A percentile compares a stretch with the other conserved stretches of the same genome.
Conservation (phyloP, 345 rosid species). For the Eucalyptus sp. region DNA sequence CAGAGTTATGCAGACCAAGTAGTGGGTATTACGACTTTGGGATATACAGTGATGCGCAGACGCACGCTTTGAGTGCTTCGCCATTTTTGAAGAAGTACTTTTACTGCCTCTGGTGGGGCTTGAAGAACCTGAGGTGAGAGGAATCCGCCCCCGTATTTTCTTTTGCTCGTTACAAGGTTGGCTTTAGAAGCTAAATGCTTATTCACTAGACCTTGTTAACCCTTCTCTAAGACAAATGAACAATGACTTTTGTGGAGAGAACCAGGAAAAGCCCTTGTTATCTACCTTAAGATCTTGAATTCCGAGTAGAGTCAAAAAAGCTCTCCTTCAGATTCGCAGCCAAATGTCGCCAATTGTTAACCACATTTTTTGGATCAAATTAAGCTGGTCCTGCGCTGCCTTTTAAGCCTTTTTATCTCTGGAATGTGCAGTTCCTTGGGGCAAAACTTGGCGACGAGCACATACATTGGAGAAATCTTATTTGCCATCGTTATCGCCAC, state of each 20-base stretch:
- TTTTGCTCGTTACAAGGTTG: neutral
- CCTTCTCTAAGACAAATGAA: neutral
- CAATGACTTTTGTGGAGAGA: neutral
- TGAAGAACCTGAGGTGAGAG: constrained; percentile 26
- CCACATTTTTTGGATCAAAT: neutral
- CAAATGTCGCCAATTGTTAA: neutral
- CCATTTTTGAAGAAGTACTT: constrained; percentile 19
- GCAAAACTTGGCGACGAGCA: constrained; percentile 32
- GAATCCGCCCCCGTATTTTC: neutral
- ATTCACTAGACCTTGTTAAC: neutral
- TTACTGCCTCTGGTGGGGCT: constrained; percentile 45
- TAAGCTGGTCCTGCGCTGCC: neutral
- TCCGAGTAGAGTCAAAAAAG: neutral
- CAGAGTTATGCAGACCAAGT: constrained; percentile 11
- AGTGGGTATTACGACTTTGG: constrained; percentile 16
- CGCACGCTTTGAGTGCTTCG: constrained; percentile 1
- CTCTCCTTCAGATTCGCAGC: neutral
- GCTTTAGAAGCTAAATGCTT: neutral
- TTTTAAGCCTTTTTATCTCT: neutral
- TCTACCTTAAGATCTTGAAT: neutral
- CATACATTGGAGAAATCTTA: constrained; percentile 35
- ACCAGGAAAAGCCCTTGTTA: neutral
- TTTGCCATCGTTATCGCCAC: constrained; percentile 47
- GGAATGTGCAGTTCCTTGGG: constrained; percentile 38
- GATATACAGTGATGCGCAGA: constrained; percentile 11